A percentile compares a stretch with the other conserved stretches of the same genome.
These are phyloP conservation scores for Candida tropicalis DNA, from an alignment of 1,139 yeast species.

Conservation along the genomic window DNA sequence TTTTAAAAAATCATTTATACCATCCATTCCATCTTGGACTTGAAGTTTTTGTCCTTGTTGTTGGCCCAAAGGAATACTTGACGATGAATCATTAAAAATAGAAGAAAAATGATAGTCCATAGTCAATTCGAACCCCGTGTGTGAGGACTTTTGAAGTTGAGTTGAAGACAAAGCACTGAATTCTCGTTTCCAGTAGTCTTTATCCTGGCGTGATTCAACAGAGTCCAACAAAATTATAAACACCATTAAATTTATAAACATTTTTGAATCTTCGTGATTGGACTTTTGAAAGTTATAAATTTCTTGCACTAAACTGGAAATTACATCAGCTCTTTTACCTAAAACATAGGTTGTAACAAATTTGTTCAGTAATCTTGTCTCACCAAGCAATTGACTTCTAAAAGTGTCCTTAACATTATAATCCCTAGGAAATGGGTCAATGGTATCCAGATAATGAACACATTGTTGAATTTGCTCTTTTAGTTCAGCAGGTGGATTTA, in stretches of 20 bases:
- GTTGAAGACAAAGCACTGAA: constrained; percentile 8
- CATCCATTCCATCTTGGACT: constrained; percentile 7
- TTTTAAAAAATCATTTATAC: constrained; percentile 9
- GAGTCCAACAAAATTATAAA: constrained; percentile 24
- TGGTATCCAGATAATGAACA: constrained; percentile 2
- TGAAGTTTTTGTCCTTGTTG: not conserved
- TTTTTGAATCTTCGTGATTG: constrained; percentile 31
- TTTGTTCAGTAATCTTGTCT: not conserved
- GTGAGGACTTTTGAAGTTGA: not conserved
- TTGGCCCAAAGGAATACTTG: not conserved
- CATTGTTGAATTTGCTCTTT: constrained; percentile 8
- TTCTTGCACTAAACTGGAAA: constrained; percentile 21
- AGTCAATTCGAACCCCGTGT: constrained; percentile 10
- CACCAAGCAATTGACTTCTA: constrained; percentile 8
- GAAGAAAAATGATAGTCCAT: constrained; percentile 20
- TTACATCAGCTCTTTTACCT: constrained; percentile 15
- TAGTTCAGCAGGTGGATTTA: constrained; percentile 9
- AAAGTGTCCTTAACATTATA: constrained; percentile 13
- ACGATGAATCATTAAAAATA: constrained; percentile 17
- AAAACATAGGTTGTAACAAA: constrained; percentile 13
- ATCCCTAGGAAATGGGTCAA: constrained; percentile 8
- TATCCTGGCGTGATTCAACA: constrained; percentile 22
- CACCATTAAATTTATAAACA: constrained; percentile 29
- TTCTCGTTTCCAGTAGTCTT: constrained; percentile 27
- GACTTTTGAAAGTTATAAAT: constrained; percentile 23